Evolutionary conservation across 345 rosid species (phyloP), one percentile per base, ranked within the genome.

Genomic region (Salix udensis): DNA sequence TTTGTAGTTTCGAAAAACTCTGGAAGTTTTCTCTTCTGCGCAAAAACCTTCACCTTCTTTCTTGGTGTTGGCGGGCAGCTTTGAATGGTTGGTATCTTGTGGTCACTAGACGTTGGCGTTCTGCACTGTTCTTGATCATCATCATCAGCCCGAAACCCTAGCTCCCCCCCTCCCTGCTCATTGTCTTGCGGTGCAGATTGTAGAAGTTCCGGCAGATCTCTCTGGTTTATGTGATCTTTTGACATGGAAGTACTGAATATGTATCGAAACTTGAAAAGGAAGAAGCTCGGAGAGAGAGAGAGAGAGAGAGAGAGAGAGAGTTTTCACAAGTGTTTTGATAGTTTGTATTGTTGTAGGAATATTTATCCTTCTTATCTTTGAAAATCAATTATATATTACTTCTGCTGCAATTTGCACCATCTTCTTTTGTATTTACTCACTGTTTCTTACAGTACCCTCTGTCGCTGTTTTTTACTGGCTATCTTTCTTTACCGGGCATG

Each of bases 31-130:
- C 86, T 86, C 76, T 83, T 81, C 30, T 36, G 69, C 48, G 28
- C 72, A 60, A 70, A 80, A 2, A 67, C 58, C 7, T 68, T 74
- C 10, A 36, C 78, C 28, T 79, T 83, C 87, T 87, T 89, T 74
- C 36, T 75, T 2, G 92, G 92, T 26, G 89, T 84, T 18, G 87
- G 86, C 7, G 92, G 92, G 86, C 92, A 89, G 79, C 88, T 86
- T 58, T 67, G 71, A 60, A 72, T 71, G 8, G 44, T 28, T 23
- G 90, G 87, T 80, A 87, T 87, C 86, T 85, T 89, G 78, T 82
- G 82, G 26, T 83, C 83, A 10, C 81, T 75, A 0, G 91, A 85
- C 60, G 78, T 82, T 11, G 92, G 91, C 26, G 92, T 89, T 60
- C 70, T 84, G 82, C 91, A 87, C 61, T 71, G 76, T 2, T 74